Percentiles rank a stretch among this genome's conserved stretches.
Evolutionary conservation across 257 asterid genomes (phyloP).

Genomic region (Jaltomata sinuosa): DNA sequence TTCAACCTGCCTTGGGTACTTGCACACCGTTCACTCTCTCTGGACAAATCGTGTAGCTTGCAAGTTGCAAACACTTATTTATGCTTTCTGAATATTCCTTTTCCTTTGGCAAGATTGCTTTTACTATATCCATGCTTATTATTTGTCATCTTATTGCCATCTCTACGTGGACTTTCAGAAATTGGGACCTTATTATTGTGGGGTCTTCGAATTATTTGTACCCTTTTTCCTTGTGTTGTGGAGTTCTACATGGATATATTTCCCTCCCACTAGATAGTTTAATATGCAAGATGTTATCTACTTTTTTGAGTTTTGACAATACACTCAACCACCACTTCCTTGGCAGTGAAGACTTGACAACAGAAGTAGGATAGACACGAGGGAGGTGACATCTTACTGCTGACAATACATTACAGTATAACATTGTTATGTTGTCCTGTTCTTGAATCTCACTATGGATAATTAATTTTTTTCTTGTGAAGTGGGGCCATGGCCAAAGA

Average conservation of each 20-base stretch:
- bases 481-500: background rate
- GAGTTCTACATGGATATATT: background rate
- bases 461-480: background rate
- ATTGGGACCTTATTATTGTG: background rate
- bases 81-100: background rate
- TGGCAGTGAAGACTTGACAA: background rate
- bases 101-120: background rate
- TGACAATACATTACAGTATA: background rate
- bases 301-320: background rate
- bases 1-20: background rate
- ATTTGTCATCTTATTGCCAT: background rate
- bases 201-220: background rate
- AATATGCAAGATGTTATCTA: no score
- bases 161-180: background rate
- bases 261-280: background rate
- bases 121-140: background rate
- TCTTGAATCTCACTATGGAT: background rate
- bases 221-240: background rate
- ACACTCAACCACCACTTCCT: background rate
- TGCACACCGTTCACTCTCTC: background rate
- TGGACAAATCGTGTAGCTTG: background rate
- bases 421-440: background rate
- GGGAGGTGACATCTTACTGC: background rate
- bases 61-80: background rate
- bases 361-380: background rate